Percentiles rank a stretch among this genome's conserved stretches.
Conservation (phyloP, 495 filamentous ascomycete species). For the Recurvomyces mirabilis region DNA sequence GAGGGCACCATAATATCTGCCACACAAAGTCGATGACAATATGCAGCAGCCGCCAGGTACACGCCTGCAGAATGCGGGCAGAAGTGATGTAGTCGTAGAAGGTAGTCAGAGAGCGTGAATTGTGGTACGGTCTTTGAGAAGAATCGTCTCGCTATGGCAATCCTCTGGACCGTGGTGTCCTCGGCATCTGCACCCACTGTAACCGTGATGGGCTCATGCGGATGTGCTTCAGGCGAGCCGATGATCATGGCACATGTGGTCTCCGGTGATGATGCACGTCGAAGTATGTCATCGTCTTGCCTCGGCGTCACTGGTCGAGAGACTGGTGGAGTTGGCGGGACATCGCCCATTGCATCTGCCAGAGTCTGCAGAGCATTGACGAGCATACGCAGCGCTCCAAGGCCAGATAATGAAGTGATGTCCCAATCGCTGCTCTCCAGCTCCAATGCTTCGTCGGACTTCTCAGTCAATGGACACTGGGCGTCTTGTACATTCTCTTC, state of each 20-base stretch:
- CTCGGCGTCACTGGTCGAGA: conserved; percentile 49
- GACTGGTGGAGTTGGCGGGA: conserved; percentile 61
- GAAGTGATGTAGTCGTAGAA: conserved; percentile 73
- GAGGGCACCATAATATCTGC: conserved; percentile 60
- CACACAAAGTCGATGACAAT: conserved; percentile 70
- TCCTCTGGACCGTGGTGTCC: conserved; percentile 56
- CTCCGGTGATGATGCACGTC: conserved; percentile 32
- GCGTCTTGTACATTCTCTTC: neutral
- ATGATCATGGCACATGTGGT: conserved; percentile 32
- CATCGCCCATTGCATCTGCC: conserved; percentile 56
- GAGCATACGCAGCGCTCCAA: conserved; percentile 70
- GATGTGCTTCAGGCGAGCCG: conserved; percentile 32
- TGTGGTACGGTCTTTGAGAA: conserved; percentile 76
- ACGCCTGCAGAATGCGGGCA: conserved; percentile 96
- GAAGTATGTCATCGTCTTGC: neutral
- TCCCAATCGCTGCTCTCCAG: conserved; percentile 33
- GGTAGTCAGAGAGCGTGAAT: conserved; percentile 73
- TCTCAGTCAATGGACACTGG: neutral
- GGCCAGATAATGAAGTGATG: conserved; percentile 60
- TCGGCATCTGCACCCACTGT: conserved; percentile 48
- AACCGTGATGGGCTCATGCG: conserved; percentile 33
- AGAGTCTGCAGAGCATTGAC: conserved; percentile 61
- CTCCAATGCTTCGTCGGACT: conserved; percentile 8
- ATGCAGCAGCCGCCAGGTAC: conserved; percentile 84
- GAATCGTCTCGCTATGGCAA: conserved; percentile 77